Evolutionary conservation across 768 basidiomycete genomes (phyloP), one percentile per base, ranked within the genome.

Genomic region (Kwoniella shandongensis): DNA sequence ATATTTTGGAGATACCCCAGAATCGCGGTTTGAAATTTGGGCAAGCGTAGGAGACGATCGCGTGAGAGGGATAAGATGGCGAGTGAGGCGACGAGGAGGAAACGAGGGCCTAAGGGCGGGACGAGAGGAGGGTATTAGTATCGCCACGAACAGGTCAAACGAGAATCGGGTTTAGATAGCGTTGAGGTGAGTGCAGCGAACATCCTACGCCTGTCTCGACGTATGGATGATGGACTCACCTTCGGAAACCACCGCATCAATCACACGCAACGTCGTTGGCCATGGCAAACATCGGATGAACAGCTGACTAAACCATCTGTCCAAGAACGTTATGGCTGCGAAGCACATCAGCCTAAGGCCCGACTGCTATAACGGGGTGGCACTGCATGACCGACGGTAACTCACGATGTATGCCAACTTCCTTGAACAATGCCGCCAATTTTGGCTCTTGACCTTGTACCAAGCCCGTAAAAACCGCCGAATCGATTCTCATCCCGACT

Each of bases 241-340:
- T 47, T 73, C 71, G 2, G 66, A 61, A 12, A 73, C 66, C 7
- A 73, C 64, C 17, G 64, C 68, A 51, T 73, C 71, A 15, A 70
- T 64, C 2, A 70, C 63, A 23, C 71, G 51, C 29, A 73, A 39
- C 13, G 67, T 60, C 0, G 71, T 73, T 6, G 71, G 71, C 71
- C 71, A 73, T 27, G 71, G 71, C 13, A 73, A 52, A 57, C 59
- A 61, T n/a, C 71, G 53, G n/a, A 70, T 57, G 48, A 70, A 73
- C 29, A 73, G 50, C 49, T 64, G 63, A 38, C 52, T 61, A 35
- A 63, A 70, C 71, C 71, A 73, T 45, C 56, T 62, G 39, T 66
- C 64, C 15, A 73, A 32, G 46, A 73, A 73, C n/a, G 51, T 51
- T 12, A 65, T 62, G 6, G 71, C 71, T 73, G 35, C 22, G 23